Conservation (phyloP, 176 grass and related monocot species). For the Oryza glumipatula region DNA sequence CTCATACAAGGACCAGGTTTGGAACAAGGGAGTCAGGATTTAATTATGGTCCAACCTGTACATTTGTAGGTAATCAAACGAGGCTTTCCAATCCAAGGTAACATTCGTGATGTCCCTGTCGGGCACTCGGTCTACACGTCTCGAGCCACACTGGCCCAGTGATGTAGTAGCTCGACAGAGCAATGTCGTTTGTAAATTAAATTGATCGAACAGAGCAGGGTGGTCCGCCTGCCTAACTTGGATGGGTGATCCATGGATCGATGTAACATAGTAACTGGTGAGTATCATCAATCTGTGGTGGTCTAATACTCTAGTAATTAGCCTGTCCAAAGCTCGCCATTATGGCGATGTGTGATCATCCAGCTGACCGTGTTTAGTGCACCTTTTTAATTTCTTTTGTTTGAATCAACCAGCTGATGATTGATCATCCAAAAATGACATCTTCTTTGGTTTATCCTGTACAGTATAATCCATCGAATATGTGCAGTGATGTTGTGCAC, state of each 20-base stretch:
- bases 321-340: constrained; percentile 12
- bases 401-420: background rate
- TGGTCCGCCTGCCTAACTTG: background rate
- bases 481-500: no score
- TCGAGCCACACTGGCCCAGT: background rate
- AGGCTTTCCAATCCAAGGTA: background rate
- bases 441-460: background rate
- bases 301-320: no score
- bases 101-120: background rate
- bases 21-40: background rate
- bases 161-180: background rate
- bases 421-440: background rate
- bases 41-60: background rate
- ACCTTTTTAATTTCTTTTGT: background rate
- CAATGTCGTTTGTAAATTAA: background rate
- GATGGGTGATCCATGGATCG: background rate
- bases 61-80: no score
- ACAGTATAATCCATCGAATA: no score
- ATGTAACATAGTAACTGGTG: background rate
- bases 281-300: no score
- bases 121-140: background rate
- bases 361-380: background rate
- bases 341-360: background rate
- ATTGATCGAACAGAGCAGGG: background rate
- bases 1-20: background rate